These are phyloP conservation scores for Sporothrix protearum DNA, from an alignment of 2,329 filamentous ascomycete species.

Conservation along the genomic window DNA sequence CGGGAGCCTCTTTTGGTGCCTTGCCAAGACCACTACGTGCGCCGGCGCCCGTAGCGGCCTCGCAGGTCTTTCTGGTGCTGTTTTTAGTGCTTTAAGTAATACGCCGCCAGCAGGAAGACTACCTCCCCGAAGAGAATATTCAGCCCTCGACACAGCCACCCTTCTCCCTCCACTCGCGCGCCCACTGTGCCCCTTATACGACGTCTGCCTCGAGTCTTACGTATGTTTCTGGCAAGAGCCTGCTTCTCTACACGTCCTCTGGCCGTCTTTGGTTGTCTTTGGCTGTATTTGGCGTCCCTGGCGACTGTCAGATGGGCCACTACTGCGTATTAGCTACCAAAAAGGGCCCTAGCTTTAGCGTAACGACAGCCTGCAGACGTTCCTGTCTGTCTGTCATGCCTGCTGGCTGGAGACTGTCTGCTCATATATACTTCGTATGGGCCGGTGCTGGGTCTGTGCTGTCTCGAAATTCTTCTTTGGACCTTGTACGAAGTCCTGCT, in stretches of 20 bases:
- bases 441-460: neutral
- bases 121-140: neutral
- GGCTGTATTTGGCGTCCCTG: neutral
- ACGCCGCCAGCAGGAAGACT: neutral
- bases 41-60: neutral
- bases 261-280: neutral
- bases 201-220: neutral
- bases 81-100: neutral
- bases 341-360: conserved; percentile 17
- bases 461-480: neutral
- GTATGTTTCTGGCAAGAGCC: neutral
- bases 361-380: conserved; percentile 12
- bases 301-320: neutral
- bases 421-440: neutral
- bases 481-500: neutral
- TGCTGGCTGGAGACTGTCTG: neutral
- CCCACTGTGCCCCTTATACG: neutral
- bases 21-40: conserved; percentile 9
- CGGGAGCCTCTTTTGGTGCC: neutral
- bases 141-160: conserved; percentile 16
- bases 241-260: neutral
- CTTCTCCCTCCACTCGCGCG: neutral
- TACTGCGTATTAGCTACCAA: neutral
- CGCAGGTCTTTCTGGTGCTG: neutral
- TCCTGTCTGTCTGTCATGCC: neutral